A percentile compares a stretch with the other conserved stretches of the same genome.
Conservation (phyloP, 192 early-diverging fungal species). For the Backusella tuberculispora region DNA sequence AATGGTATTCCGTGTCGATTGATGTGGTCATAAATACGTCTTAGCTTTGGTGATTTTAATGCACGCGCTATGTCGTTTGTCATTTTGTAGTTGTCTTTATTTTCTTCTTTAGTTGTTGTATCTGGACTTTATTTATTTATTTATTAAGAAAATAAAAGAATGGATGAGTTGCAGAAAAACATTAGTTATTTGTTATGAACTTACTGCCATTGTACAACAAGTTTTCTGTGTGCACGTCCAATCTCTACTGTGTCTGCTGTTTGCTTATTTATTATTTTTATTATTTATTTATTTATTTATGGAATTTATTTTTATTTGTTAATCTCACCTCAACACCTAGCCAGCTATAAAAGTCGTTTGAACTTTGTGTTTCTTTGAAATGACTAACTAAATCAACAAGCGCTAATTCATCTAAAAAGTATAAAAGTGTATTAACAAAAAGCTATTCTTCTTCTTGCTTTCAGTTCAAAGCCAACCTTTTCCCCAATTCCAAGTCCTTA, state of each 20-base stretch:
- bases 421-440: not conserved
- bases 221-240: constrained; percentile 13
- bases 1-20: constrained; percentile 1
- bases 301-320: not conserved
- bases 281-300: not conserved
- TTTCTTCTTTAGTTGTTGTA: not conserved
- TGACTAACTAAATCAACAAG: not conserved
- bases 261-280: constrained; percentile 7
- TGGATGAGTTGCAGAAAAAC: no score
- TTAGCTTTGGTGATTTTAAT: constrained; percentile 9
- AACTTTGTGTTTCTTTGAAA: not conserved
- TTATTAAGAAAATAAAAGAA: not conserved
- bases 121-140: constrained; percentile 7
- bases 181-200: not conserved
- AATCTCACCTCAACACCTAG: constrained; percentile 11
- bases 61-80: not conserved
- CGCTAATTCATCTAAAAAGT: not conserved
- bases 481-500: constrained; percentile 21
- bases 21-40: not conserved
- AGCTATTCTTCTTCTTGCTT: not conserved
- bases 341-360: constrained; percentile 18
- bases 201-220: constrained; percentile 17
- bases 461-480: not conserved
- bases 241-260: constrained; percentile 10
- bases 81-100: constrained; percentile 1